Percentiles rank a stretch among this genome's conserved stretches.
Conservation (phyloP, 2,329 filamentous ascomycete genomes). For the Fusarium sp. region DNA sequence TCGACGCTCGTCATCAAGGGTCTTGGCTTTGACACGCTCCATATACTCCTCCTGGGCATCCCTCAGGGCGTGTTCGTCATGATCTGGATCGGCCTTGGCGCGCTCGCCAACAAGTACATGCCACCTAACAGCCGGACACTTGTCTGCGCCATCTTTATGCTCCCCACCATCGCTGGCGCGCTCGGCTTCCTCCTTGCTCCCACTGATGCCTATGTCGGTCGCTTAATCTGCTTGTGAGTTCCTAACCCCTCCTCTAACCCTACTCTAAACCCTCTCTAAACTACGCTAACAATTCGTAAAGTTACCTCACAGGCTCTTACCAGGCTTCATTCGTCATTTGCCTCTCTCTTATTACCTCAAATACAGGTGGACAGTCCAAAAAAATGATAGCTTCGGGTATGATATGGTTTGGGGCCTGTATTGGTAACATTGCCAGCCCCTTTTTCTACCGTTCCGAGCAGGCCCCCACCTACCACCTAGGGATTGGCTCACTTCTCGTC, state of each 20-base stretch:
- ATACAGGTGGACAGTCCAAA: constrained; percentile 69
- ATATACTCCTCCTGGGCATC: constrained; percentile 54
- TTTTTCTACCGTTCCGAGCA: constrained; percentile 72
- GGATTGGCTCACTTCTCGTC: constrained; percentile 57
- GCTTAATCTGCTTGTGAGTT: constrained; percentile 65
- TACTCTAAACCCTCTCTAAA: not conserved
- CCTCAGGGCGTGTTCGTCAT: constrained; percentile 53
- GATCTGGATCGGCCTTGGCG: constrained; percentile 56
- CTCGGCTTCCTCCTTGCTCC: constrained; percentile 69
- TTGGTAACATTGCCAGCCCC: constrained; percentile 71
- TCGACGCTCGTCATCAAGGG: constrained; percentile 70
- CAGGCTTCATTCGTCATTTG: constrained; percentile 55
- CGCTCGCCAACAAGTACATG: constrained; percentile 53
- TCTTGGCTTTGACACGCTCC: constrained; percentile 61
- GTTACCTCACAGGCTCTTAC: constrained; percentile 53
- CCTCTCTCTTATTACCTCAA: constrained; percentile 61
- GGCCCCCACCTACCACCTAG: constrained; percentile 55
- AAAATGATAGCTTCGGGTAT: constrained; percentile 74
- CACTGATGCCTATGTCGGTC: constrained; percentile 60
- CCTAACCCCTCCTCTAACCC: not conserved
- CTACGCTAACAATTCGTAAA: not conserved
- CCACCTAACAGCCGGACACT: constrained; percentile 62
- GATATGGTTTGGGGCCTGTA: constrained; percentile 70
- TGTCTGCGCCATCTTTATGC: constrained; percentile 66
- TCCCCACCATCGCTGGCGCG: constrained; percentile 70